Percentiles rank a stretch among this genome's conserved stretches.
Evolutionary conservation across 2,329 filamentous ascomycete species (phyloP).

Genomic region (Bipolaris bicolor): DNA sequence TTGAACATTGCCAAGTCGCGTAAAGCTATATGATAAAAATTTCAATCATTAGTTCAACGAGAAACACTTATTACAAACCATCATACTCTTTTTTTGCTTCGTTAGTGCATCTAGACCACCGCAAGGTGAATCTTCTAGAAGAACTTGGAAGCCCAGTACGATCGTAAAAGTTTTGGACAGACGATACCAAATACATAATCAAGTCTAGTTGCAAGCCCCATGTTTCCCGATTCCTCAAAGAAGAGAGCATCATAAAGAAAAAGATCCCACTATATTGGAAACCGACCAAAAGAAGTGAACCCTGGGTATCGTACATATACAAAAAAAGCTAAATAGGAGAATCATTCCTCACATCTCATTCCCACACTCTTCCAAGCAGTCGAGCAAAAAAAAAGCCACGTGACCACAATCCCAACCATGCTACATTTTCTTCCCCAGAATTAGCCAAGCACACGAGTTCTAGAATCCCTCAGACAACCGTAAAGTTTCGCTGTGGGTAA

Average conservation of each 20-base stretch:
- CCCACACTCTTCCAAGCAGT: neutral
- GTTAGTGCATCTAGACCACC: no score
- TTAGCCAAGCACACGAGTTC: neutral
- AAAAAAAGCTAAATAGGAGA: neutral
- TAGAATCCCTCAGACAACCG: conserved; percentile 28
- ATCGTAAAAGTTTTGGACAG: neutral
- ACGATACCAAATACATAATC: neutral
- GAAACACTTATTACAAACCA: neutral
- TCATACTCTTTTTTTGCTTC: neutral
- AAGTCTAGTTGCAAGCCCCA: neutral
- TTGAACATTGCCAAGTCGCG: neutral
- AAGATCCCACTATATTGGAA: no score
- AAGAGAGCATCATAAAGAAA: no score
- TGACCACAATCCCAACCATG: neutral
- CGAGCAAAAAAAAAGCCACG: no score
- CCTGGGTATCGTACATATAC: no score
- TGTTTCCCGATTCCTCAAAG: neutral
- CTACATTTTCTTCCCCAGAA: neutral
- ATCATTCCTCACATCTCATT: neutral
- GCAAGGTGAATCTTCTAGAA: neutral
- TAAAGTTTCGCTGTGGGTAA: conserved; percentile 38
- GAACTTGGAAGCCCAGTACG: neutral
- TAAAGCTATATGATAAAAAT: neutral
- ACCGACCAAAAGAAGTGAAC: no score
- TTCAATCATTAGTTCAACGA: neutral